Percentiles rank a stretch among this genome's conserved stretches.
Evolutionary conservation across 257 asterid genomes (phyloP).

Genomic region (Voacanga thouarsii): DNA sequence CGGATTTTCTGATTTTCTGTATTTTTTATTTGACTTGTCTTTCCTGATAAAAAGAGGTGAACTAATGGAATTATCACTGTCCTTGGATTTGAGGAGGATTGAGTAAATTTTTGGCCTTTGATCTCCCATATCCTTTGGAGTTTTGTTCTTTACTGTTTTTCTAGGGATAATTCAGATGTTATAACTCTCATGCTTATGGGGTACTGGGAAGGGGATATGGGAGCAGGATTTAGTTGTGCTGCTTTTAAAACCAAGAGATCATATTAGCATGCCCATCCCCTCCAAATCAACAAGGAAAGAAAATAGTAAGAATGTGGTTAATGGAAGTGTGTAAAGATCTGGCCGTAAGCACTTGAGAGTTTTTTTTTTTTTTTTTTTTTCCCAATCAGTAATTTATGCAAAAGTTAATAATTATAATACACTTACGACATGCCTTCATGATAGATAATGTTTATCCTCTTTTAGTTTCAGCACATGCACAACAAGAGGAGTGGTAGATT

Average conservation of each 20-base stretch:
- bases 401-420: too few species aligned
- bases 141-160: background rate
- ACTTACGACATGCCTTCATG: background rate
- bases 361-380: too few species aligned
- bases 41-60: background rate
- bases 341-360: background rate
- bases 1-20: background rate
- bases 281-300: background rate
- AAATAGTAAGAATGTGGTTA: background rate
- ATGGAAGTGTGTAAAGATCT: background rate
- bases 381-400: background rate
- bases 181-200: background rate
- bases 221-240: background rate
- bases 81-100: background rate
- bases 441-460: background rate
- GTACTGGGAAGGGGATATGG: background rate
- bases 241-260: background rate
- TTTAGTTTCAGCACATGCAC: background rate
- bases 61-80: background rate
- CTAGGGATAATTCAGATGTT: background rate
- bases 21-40: background rate
- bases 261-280: background rate
- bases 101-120: background rate
- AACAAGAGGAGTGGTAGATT: background rate
- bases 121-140: background rate